Conservation (phyloP, 768 basidiomycete species). For the Mycena crocata region DNA sequence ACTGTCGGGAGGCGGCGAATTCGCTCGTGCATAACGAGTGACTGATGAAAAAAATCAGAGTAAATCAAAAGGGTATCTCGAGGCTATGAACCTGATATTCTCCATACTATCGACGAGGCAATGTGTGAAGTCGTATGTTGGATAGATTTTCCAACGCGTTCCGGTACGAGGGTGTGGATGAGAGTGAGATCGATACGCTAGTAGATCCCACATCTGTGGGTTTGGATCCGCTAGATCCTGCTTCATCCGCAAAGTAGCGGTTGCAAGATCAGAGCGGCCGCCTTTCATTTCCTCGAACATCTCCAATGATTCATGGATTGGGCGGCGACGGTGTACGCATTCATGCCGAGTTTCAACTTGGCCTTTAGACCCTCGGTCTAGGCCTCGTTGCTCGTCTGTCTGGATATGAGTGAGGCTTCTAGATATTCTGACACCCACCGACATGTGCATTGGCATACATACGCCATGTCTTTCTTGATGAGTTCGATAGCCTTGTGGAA, state of each 20-base stretch:
- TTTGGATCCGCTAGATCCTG: constrained; percentile 92
- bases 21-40: constrained; percentile 97
- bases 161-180: constrained; percentile 92
- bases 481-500: constrained; percentile 89
- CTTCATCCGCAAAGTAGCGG: constrained; percentile 96
- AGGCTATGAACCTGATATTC: constrained; percentile 93
- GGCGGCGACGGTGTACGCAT: constrained; percentile 87
- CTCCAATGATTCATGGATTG: constrained; percentile 81
- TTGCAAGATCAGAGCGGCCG: constrained; percentile 88
- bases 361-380: constrained; percentile 85
- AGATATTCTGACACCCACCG: constrained; percentile 43
- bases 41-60: constrained; percentile 53
- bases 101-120: constrained; percentile 98
- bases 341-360: constrained; percentile 72
- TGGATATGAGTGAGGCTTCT: constrained; percentile 14
- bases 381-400: constrained; percentile 91
- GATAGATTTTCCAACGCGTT: constrained; percentile 95
- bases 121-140: constrained; percentile 98
- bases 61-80: not conserved
- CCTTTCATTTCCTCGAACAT: constrained; percentile 94
- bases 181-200: constrained; percentile 93
- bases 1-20: constrained; percentile 94
- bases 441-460: constrained; percentile 97
- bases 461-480: constrained; percentile 90
- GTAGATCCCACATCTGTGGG: constrained; percentile 99